Base-by-base conservation (phyloP, 148 eudicot species). In the Simmondsia chinensis region DNA sequence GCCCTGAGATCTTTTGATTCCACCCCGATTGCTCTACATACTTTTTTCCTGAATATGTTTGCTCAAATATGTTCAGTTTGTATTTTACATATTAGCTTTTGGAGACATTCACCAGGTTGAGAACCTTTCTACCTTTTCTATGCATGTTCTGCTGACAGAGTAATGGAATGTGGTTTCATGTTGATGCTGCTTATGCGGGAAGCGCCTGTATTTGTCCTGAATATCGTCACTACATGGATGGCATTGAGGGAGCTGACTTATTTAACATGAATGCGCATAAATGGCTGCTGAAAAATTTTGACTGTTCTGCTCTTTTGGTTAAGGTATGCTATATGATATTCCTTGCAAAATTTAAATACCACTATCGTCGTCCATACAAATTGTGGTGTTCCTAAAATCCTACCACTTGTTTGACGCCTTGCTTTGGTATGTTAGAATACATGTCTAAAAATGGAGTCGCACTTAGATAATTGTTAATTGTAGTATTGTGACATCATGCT, bases 151-250 rank as follows among this genome's bases (percentile, higher is more conserved):
- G 43, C 24, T 47, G 28, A 52, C 81, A 88, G 96, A 75, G 68
- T 39, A 53, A 74, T 29, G 87, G 73, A 43, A 60, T 81, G 20
- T 89, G 97, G 95, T 66, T 78, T 57, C 97, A 89, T 65, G 67
- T 89, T 50, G 97, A 89, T 72, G 91, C 93, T 68, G 94, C 97
- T 26, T 83, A 75, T 53, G 97, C 97, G 56, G 97, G 97, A 66
- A 88, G 97, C 80, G 89, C 97, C 59, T 88, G 94, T 46, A 72
- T 88, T 40, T 88, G 97, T 54, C 94, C 97, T 20, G 97, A 88
- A 43, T 83, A 54, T 41, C 80, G 94, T 23, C 81, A 75, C 47
- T 78, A 77, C 57, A 59, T 83, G 41, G 66, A 88, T 45, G 97
- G 97, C 16, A 55, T 88, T 31, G 97, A 88, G 71, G 83, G 73